These are phyloP conservation scores for Alternaria sp. DNA, from an alignment of 2,329 filamentous ascomycete genomes.

Conservation along the genomic window DNA sequence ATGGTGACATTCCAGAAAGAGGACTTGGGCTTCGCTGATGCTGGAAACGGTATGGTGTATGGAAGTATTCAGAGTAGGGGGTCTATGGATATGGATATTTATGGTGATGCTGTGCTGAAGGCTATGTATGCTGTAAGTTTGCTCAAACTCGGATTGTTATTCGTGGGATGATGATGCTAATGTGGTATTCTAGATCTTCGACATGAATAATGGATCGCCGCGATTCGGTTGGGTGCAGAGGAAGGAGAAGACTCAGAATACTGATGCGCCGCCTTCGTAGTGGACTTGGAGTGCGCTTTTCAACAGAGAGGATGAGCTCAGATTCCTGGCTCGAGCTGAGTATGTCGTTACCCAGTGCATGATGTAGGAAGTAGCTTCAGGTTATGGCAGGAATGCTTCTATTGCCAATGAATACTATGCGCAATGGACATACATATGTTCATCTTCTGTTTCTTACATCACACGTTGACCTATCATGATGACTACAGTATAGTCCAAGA, in stretches of 20 bases:
- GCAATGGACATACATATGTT: neutral
- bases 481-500: neutral
- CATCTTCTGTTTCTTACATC: neutral
- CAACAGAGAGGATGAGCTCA: neutral
- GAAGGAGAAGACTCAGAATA: constrained; percentile 28
- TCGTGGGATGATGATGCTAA: neutral
- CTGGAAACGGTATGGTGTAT: constrained; percentile 27
- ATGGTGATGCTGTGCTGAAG: constrained; percentile 30
- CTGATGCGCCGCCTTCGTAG: constrained; percentile 20
- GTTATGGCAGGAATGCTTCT: neutral
- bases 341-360: neutral
- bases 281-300: neutral
- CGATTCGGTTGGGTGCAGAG: constrained; percentile 31
- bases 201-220: constrained; percentile 26
- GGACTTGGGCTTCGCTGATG: constrained; percentile 32
- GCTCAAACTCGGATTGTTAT: no score
- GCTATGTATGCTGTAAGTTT: constrained; percentile 27
- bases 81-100: constrained; percentile 30
- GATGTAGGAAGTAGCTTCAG: neutral
- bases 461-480: neutral
- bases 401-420: neutral
- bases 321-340: neutral
- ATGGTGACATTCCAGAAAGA: constrained; percentile 31
- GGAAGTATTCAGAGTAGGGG: constrained; percentile 31
- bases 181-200: constrained; percentile 18